A percentile compares a stretch with the other conserved stretches of the same genome.
Conservation (phyloP, 129 eudicot species). For the Saussurea involucrata region DNA sequence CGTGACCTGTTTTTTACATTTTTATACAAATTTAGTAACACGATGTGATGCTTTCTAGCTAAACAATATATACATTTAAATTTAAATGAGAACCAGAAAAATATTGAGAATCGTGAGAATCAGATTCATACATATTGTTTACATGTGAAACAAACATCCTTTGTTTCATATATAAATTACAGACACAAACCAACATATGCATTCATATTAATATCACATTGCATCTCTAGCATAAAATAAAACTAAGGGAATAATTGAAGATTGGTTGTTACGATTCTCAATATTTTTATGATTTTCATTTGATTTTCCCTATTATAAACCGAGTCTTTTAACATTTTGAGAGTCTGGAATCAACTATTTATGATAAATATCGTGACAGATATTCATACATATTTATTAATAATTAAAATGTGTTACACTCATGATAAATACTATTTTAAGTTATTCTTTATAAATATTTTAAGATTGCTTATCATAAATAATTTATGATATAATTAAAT, state of each 20-base stretch:
- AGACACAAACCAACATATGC: too few relatives aligned
- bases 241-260: too few relatives aligned
- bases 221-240: too few relatives aligned
- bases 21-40: background rate
- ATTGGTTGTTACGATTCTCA: too few relatives aligned
- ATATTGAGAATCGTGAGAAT: background rate
- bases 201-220: too few relatives aligned
- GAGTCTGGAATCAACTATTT: background rate
- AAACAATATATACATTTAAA: background rate
- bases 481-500: background rate
- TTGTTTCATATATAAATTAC: too few relatives aligned
- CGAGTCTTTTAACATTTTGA: too few relatives aligned
- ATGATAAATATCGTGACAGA: background rate
- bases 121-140: background rate
- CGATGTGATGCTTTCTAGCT: background rate
- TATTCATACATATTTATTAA: background rate
- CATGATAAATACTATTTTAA: too few relatives aligned
- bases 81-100: background rate
- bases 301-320: too few relatives aligned
- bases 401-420: background rate
- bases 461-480: too few relatives aligned
- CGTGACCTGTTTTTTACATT: constrained; percentile 44
- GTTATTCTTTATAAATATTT: too few relatives aligned
- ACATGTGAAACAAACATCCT: background rate
- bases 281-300: too few relatives aligned